Conservation (phyloP, 805 yeast species). For the Komagataella kurtzmanii region DNA sequence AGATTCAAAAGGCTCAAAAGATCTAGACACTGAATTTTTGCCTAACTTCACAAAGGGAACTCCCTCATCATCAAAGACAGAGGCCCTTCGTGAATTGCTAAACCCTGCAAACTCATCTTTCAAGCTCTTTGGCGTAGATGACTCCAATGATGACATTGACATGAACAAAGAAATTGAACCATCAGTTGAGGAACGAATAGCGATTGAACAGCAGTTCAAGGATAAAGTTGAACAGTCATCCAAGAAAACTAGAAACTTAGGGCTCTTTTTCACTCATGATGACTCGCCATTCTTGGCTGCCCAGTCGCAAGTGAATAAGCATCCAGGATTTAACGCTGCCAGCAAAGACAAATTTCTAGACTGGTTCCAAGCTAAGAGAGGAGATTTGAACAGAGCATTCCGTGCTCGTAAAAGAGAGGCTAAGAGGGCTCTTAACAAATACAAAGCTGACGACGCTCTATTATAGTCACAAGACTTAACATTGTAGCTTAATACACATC, state of each 20-base stretch:
- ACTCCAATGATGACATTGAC: slow-evolving; percentile 27
- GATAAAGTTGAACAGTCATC: slow-evolving; percentile 2
- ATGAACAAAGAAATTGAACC: background rate
- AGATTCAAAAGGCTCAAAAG: background rate
- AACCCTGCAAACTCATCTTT: slow-evolving; percentile 27
- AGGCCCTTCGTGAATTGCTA: slow-evolving; percentile 47
- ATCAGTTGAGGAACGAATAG: background rate
- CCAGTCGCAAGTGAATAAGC: slow-evolving; percentile 64
- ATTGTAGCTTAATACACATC: background rate
- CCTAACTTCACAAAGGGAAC: background rate
- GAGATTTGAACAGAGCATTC: slow-evolving; percentile 64
- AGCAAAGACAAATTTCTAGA: slow-evolving; percentile 40
- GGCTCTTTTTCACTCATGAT: slow-evolving; percentile 70
- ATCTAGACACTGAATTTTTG: background rate
- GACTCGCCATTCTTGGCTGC: slow-evolving; percentile 81
- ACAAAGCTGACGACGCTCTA: background rate
- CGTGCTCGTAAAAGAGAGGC: slow-evolving; percentile 68
- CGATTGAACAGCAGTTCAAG: background rate
- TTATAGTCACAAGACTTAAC: background rate
- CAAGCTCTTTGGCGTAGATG: slow-evolving; percentile 32
- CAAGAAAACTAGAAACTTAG: slow-evolving; percentile 22
- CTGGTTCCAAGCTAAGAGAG: slow-evolving; percentile 77
- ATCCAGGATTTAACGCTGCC: slow-evolving; percentile 15
- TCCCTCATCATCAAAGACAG: slow-evolving; percentile 24
- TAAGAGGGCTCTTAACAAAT: background rate